A percentile compares a stretch with the other conserved stretches of the same genome.
phyloP scores from a whole-genome alignment of 208 protist genomes.

The Leptomonas pyrrhocoris region DNA sequence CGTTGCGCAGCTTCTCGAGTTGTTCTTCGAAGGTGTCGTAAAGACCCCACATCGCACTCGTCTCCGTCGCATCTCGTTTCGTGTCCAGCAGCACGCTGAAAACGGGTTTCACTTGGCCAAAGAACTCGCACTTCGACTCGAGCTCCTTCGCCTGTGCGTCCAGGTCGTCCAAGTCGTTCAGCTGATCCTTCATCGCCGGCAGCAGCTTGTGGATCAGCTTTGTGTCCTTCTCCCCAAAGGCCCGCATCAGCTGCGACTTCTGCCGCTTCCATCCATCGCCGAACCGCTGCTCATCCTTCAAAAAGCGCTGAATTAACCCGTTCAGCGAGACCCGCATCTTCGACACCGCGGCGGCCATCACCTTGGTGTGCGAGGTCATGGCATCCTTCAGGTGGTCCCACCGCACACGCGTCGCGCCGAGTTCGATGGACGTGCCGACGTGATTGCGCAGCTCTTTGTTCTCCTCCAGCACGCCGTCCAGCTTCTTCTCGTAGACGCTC shows the following conservation, averaged over 20 bases:
- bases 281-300: constrained; percentile 92
- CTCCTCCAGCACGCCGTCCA: constrained; percentile 77
- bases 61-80: constrained; percentile 65
- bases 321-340: constrained; percentile 90
- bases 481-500: constrained; percentile 62
- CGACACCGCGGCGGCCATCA: constrained; percentile 88
- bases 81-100: constrained; percentile 71
- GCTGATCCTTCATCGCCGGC: constrained; percentile 74
- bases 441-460: constrained; percentile 87
- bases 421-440: constrained; percentile 78
- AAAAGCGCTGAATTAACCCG: constrained; percentile 84
- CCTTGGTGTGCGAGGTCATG: constrained; percentile 90
- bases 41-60: constrained; percentile 75
- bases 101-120: constrained; percentile 83
- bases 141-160: constrained; percentile 66
- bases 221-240: constrained; percentile 64
- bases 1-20: constrained; percentile 71
- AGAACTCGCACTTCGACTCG: constrained; percentile 91
- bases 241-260: constrained; percentile 72
- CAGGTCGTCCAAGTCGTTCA: constrained; percentile 85
- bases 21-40: constrained; percentile 86
- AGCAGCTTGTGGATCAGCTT: constrained; percentile 61
- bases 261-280: constrained; percentile 87
- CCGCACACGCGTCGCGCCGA: constrained; percentile 71
- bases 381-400: constrained; percentile 93